Percentiles rank a stretch among this genome's conserved stretches.
These are phyloP conservation scores for Gossypium lobatum DNA, from an alignment of 441 rosid species.

Conservation along the genomic window DNA sequence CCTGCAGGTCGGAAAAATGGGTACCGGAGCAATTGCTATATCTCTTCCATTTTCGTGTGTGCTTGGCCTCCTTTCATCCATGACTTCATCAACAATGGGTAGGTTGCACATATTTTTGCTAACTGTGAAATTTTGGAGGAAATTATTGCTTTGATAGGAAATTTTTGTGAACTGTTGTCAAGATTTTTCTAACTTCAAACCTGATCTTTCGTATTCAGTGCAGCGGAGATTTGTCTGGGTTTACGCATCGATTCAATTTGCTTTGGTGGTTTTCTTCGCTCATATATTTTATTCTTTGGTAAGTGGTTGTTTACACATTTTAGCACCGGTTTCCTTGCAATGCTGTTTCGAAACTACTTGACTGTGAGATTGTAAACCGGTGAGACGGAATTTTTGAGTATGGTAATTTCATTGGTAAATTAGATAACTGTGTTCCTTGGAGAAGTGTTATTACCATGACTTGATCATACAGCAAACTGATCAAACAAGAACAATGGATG, in stretches of 20 bases:
- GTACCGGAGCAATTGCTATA: slow-evolving; percentile 79
- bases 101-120: slow-evolving; percentile 13
- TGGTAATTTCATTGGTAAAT: neutral
- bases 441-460: neutral
- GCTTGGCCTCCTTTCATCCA: slow-evolving; percentile 85
- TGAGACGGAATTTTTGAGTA: neutral
- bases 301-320: slow-evolving; percentile 20
- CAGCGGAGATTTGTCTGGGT: slow-evolving; percentile 84
- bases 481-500: neutral
- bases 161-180: neutral
- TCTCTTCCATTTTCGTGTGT: slow-evolving; percentile 93
- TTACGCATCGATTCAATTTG: slow-evolving; percentile 75
- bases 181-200: neutral
- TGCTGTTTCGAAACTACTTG: neutral
- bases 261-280: slow-evolving; percentile 74
- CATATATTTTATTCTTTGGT: slow-evolving; percentile 80
- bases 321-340: neutral
- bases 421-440: neutral
- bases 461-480: neutral
- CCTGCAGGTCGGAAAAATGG: slow-evolving; percentile 71
- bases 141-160: neutral
- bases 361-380: neutral
- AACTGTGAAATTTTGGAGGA: neutral
- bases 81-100: slow-evolving; percentile 97
- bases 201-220: slow-evolving; percentile 37